These are phyloP conservation scores for Abelmoschus esculentus DNA, from an alignment of 345 rosid genomes.

Conservation along the genomic window DNA sequence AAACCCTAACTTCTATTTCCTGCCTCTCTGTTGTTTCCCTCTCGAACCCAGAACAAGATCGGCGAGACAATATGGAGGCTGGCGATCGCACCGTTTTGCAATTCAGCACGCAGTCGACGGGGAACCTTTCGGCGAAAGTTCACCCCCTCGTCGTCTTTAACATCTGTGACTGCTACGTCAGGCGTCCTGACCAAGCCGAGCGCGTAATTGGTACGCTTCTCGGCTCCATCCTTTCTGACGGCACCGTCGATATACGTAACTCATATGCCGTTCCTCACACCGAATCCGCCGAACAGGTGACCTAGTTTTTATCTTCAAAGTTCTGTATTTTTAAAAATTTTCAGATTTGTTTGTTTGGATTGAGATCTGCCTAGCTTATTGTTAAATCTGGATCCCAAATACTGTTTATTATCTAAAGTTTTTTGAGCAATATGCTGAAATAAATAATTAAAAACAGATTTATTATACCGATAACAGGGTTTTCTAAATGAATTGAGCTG, in stretches of 20 bases:
- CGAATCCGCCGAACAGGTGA: conserved; percentile 81
- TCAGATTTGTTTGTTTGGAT: not conserved
- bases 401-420: too few relatives aligned
- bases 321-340: not conserved
- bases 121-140: conserved; percentile 51
- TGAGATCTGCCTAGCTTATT: not conserved
- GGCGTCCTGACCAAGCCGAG: conserved; percentile 90
- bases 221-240: conserved; percentile 77
- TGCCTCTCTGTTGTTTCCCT: not conserved
- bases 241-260: conserved; percentile 86
- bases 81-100: conserved; percentile 67
- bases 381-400: not conserved
- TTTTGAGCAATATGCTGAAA: not conserved
- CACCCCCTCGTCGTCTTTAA: conserved; percentile 88
- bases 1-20: conserved; percentile 6
- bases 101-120: conserved; percentile 31
- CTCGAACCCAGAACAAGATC: conserved; percentile 1
- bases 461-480: not conserved
- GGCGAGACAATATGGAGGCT: conserved; percentile 46
- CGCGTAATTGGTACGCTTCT: conserved; percentile 97
- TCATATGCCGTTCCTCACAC: conserved; percentile 97
- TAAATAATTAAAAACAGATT: not conserved
- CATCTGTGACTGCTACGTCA: conserved; percentile 86
- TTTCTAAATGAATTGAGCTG: not conserved
- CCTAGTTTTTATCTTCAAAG: not conserved